A percentile compares a stretch with the other conserved stretches of the same genome.
Conservation (phyloP, 177 flowering plant genomes). For the Vitis hybrid region DNA sequence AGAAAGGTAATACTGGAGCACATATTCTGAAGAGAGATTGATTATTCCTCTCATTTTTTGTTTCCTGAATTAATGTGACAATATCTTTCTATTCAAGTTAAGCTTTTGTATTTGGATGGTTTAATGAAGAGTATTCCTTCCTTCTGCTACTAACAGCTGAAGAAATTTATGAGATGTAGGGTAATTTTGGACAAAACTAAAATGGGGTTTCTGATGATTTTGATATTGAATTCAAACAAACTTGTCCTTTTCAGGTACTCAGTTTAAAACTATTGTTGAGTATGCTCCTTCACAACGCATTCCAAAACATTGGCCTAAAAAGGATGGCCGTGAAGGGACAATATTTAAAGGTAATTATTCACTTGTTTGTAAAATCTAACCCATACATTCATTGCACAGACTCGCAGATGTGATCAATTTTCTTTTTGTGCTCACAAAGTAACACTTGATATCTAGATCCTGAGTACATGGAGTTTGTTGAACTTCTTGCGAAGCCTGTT, state of each 20-base stretch:
- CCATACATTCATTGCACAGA: slow-evolving; percentile 11
- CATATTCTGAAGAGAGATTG: not conserved
- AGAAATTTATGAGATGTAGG: not conserved
- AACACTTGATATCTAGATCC: slow-evolving; percentile 51
- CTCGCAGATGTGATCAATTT: slow-evolving; percentile 3
- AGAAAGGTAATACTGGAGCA: slow-evolving; percentile 60
- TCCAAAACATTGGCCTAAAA: slow-evolving; percentile 69
- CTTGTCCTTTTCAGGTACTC: slow-evolving; percentile 49
- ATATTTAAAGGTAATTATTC: slow-evolving; percentile 58
- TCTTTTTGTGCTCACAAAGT: slow-evolving; percentile 16
- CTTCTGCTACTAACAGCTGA: not conserved
- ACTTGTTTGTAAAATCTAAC: not conserved
- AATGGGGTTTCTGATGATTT: not conserved
- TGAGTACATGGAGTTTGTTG: slow-evolving; percentile 88
- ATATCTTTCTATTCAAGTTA: not conserved
- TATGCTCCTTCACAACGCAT: slow-evolving; percentile 94
- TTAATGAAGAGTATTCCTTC: not conserved
- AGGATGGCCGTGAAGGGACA: slow-evolving; percentile 91
- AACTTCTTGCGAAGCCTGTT: slow-evolving; percentile 72
- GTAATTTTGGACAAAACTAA: not conserved
- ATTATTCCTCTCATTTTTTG: not conserved
- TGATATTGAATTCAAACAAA: not conserved
- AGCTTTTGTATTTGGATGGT: not conserved
- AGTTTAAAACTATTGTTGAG: slow-evolving; percentile 74
- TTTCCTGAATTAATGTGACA: not conserved